These are phyloP conservation scores for Hypoxylon intermedium DNA, from an alignment of 495 filamentous ascomycete species.

Conservation along the genomic window DNA sequence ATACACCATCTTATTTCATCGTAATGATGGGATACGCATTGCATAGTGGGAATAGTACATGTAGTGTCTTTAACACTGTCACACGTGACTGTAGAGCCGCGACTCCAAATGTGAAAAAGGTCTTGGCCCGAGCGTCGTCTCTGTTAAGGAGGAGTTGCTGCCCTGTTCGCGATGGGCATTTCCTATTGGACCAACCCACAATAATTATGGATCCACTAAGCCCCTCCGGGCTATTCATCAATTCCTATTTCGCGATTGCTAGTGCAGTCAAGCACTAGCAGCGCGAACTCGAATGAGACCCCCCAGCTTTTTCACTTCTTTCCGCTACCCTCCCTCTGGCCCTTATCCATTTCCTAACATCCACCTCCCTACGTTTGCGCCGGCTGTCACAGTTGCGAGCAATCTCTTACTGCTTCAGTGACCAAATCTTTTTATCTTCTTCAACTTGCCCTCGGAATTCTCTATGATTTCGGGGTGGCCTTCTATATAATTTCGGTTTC, in stretches of 20 bases:
- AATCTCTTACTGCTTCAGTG: conserved; percentile 17
- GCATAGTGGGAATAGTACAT: no score
- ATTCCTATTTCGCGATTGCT: conserved; percentile 36
- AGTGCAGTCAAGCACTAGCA: conserved; percentile 2
- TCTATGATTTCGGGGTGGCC: neutral
- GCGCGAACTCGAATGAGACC: conserved; percentile 33
- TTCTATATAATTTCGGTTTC: conserved; percentile 4
- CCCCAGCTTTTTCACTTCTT: conserved; percentile 25
- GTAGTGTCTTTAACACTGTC: no score
- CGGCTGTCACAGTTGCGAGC: conserved; percentile 35
- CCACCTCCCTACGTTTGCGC: conserved; percentile 37
- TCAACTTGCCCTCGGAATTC: conserved; percentile 14
- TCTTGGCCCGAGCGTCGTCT: conserved; percentile 22
- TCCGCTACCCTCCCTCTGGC: conserved; percentile 13
- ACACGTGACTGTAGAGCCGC: no score
- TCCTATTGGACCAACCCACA: conserved; percentile 21
- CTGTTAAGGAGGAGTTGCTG: conserved; percentile 3
- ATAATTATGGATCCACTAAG: conserved; percentile 17
- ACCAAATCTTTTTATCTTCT: conserved; percentile 16
- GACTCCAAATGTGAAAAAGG: conserved; percentile 4
- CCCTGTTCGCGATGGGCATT: conserved; percentile 1
- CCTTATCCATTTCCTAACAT: conserved; percentile 30
- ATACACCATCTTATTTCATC: no score
- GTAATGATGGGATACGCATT: no score
- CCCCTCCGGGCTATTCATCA: conserved; percentile 32